Percentiles rank a stretch among this genome's conserved stretches.
Conservation (phyloP, 768 basidiomycete species). For the Amyloporia xantha region DNA sequence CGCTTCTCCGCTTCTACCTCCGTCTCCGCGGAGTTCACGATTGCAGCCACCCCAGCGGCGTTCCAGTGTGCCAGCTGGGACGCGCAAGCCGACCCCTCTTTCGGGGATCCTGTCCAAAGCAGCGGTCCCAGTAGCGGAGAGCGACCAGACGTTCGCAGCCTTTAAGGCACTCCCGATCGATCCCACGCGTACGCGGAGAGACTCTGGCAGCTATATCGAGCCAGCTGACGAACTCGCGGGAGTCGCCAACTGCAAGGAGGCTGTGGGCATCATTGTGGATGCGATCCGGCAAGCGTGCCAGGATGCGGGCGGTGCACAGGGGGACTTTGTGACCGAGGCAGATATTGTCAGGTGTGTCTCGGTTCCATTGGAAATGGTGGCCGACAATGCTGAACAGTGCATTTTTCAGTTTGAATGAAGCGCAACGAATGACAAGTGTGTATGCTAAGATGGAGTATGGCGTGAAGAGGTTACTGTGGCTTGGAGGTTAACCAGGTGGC, state of each 20-base stretch:
- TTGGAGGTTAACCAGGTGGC: slow-evolving; percentile 56
- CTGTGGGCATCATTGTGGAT: slow-evolving; percentile 68
- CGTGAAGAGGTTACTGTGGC: slow-evolving; percentile 84
- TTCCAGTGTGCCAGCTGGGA: slow-evolving; percentile 6
- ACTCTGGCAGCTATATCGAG: slow-evolving; percentile 46
- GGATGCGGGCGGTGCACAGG: slow-evolving; percentile 45
- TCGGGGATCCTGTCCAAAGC: slow-evolving; percentile 32
- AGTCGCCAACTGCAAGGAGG: slow-evolving; percentile 69
- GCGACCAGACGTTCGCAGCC: slow-evolving; percentile 51
- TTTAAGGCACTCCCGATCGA: slow-evolving; percentile 80
- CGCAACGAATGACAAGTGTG: slow-evolving; percentile 76
- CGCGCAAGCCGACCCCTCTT: slow-evolving; percentile 19
- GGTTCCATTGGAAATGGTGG: slow-evolving; percentile 5
- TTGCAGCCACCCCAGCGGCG: slow-evolving; percentile 6
- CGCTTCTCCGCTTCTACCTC: slow-evolving; percentile 14
- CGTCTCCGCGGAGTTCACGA: slow-evolving; percentile 6
- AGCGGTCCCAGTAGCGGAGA: slow-evolving; percentile 25
- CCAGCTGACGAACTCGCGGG: slow-evolving; percentile 54
- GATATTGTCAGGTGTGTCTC: slow-evolving; percentile 74
- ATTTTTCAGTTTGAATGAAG: slow-evolving; percentile 62
- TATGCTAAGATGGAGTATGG: slow-evolving; percentile 94
- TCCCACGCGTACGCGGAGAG: slow-evolving; percentile 42
- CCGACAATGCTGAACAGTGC: slow-evolving; percentile 3
- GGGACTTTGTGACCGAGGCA: slow-evolving; percentile 48
- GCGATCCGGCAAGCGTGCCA: slow-evolving; percentile 62